Conservation (phyloP, 1,284 basidiomycete species). For the Pulveroboletus sp. region DNA sequence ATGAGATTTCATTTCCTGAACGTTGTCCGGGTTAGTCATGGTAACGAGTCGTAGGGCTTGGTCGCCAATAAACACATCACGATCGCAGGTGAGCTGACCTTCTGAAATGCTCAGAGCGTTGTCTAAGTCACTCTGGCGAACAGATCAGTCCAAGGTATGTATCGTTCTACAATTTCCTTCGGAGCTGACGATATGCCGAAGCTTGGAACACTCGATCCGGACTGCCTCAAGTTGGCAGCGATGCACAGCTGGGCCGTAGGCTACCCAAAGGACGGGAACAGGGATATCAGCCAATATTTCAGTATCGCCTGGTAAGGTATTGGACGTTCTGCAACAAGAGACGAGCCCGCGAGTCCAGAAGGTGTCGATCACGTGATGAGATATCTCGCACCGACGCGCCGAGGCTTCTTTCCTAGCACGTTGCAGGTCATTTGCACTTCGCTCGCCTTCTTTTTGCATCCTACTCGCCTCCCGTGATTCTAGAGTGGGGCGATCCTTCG, state of each 20-base stretch:
- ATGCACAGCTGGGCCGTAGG: conserved; percentile 14
- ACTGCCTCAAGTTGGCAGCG: conserved; percentile 4
- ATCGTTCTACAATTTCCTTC: background rate
- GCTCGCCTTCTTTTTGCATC: too few species aligned
- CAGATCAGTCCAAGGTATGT: conserved; percentile 11
- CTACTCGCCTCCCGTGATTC: too few species aligned
- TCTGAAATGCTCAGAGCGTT: background rate
- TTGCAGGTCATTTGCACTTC: too few species aligned
- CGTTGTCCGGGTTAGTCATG: background rate
- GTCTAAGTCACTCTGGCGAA: background rate
- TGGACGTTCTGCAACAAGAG: too few species aligned
- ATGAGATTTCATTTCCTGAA: background rate
- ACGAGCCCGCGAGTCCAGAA: too few species aligned
- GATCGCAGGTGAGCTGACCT: conserved; percentile 3
- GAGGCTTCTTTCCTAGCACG: too few species aligned
- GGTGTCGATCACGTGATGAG: too few species aligned
- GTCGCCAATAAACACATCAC: conserved; percentile 5
- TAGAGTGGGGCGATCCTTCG: too few species aligned
- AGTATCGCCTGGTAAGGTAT: too few species aligned
- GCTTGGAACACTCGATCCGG: conserved; percentile 1
- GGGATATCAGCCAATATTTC: too few species aligned
- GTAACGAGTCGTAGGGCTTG: background rate
- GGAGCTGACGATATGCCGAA: background rate
- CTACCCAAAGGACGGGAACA: conserved; percentile 13
- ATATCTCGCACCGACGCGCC: too few species aligned